Evolutionary conservation across 495 filamentous ascomycete genomes (phyloP).

Genomic region (Sabuloglossum arenarium): DNA sequence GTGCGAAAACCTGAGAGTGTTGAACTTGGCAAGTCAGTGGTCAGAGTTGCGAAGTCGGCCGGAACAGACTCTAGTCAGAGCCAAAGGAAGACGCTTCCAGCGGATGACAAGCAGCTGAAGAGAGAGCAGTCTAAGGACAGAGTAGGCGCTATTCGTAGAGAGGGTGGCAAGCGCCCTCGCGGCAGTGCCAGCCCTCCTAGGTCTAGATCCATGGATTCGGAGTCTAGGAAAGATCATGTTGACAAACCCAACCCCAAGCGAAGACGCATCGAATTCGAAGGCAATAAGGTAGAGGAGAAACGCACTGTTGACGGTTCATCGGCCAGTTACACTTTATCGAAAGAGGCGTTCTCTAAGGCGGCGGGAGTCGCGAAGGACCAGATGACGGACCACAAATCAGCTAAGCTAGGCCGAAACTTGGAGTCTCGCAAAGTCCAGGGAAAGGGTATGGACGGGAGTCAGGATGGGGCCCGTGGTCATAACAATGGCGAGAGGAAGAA

Average conservation of each 20-base stretch:
- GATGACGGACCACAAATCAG: neutral
- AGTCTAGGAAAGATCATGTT: neutral
- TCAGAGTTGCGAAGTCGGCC: slow-evolving; percentile 25
- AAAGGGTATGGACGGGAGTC: neutral
- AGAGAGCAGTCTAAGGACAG: neutral
- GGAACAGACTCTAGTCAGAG: neutral
- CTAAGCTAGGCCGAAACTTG: neutral
- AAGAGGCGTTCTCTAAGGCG: neutral
- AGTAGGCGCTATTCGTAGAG: neutral
- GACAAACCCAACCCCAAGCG: neutral
- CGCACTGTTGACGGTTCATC: neutral
- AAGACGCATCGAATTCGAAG: neutral
- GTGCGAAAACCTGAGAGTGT: neutral
- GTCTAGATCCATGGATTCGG: neutral
- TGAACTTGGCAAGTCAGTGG: slow-evolving; percentile 57
- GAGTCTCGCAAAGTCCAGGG: neutral
- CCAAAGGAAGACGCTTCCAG: neutral
- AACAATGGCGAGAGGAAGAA: neutral
- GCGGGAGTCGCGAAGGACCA: neutral
- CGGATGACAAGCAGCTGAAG: neutral
- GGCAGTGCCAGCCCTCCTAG: neutral
- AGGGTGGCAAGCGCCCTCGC: neutral
- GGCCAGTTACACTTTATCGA: neutral
- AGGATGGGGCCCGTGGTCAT: neutral
- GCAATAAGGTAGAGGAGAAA: neutral